Conservation (phyloP, 2,329 filamentous ascomycete species). For the Apiospora kogelbergensis region DNA sequence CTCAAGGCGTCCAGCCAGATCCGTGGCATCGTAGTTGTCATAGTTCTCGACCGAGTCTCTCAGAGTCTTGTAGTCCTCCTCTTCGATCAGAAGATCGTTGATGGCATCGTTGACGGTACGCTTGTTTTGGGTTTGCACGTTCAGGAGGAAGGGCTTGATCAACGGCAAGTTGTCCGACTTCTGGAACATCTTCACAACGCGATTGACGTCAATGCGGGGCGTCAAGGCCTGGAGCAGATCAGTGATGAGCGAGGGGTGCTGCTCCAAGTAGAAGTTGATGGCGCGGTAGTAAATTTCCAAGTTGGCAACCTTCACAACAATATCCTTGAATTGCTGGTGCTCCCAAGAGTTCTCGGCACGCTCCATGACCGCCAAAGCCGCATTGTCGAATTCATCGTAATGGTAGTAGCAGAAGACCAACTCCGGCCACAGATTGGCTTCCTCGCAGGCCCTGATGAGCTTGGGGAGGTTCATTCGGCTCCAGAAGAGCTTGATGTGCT, state of each 20-base stretch:
- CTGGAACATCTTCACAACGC: constrained; percentile 98
- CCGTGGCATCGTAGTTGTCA: constrained; percentile 97
- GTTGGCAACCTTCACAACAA: constrained; percentile 95
- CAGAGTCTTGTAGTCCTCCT: constrained; percentile 98
- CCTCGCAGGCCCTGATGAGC: constrained; percentile 90
- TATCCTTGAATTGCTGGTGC: constrained; percentile 99
- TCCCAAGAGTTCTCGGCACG: constrained; percentile 97
- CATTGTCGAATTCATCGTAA: constrained; percentile 98
- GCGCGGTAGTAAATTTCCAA: constrained; percentile 98
- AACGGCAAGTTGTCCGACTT: constrained; percentile 97
- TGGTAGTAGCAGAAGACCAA: constrained; percentile 97
- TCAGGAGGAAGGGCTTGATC: constrained; percentile 98
- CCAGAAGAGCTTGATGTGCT: constrained; percentile 99
- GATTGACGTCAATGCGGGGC: constrained; percentile 94
- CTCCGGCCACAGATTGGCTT: constrained; percentile 95
- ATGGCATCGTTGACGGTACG: constrained; percentile 96
- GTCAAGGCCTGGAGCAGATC: constrained; percentile 90
- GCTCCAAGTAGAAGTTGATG: constrained; percentile 95
- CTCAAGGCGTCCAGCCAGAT: constrained; percentile 88
- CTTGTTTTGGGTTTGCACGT: constrained; percentile 97
- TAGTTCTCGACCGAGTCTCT: constrained; percentile 98
- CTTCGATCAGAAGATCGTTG: constrained; percentile 95
- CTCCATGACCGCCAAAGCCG: constrained; percentile 96
- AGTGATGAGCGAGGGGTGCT: constrained; percentile 94
- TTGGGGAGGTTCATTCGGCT: constrained; percentile 96